Evolutionary conservation across 768 basidiomycete species (phyloP), one percentile per base, ranked within the genome.

Genomic region (Mrakia blollopis): DNA sequence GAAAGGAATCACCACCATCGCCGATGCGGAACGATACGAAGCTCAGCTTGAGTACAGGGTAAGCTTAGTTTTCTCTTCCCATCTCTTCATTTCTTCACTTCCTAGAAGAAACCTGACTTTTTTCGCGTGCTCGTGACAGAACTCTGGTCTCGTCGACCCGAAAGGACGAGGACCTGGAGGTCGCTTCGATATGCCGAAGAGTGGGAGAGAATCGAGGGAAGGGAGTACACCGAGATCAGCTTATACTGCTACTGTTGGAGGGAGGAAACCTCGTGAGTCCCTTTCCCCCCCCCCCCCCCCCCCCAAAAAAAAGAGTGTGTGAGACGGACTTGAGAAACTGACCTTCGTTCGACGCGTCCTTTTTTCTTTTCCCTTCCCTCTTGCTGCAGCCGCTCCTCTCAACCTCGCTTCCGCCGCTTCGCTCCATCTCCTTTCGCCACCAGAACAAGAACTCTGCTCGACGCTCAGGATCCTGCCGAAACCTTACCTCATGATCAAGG

Each of bases 401-500:
- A 95, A 96, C 82, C 88, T 98, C 76, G 91, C 94, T 47, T 94
- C 94, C 82, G 91, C 92, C 79, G 91, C 92, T 0, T 92, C 91
- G 0, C 85, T 98, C 8, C 92, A 98, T 81, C 88, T 99, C 13
- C 91, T 99, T 80, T 92, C 93, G 1, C 87, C 89, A 16, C 90
- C 89, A 39, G 96, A 99, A 84, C 93, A 94, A 83, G 86, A 87
- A 0, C 89, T 98, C 30, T 98, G 97, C 82, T 92, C 93, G 3
- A 87, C 89, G 74, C 87, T 98, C 41, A 91, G 94, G 9, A 94
- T 99, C 76, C 87, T 97, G 28, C 96, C 97, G 0, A 93, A 93
- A 81, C 94, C 97, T 0, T 99, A 97, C 83, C 89, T 99, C 72
- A 89, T 92, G 78, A 92, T 98, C 85, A 99, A 99, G 83, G 94